Evolutionary conservation across 345 rosid species (phyloP), one percentile per base, ranked within the genome.

Genomic region (Excoecaria agallocha): DNA sequence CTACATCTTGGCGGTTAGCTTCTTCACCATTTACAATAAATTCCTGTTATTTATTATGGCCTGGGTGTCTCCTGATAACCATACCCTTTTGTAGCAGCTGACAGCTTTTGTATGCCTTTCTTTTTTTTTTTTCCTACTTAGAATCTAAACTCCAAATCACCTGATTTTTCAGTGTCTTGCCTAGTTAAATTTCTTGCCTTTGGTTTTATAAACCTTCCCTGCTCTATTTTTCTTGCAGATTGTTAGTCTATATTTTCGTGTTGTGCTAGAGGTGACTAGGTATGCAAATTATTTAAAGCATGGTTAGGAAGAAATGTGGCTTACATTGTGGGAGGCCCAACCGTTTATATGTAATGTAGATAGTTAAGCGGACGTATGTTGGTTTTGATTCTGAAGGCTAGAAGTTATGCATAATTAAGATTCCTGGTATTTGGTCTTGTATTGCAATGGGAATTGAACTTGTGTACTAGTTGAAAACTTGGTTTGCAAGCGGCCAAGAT

Each of bases 1-100:
- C 97, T 20, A 71, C 97, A 24, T 93, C 99, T 7, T 93, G 97
- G 99, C 89, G 97, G 99, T 91, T 68, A 69, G 90, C 81, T 49
- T 72, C 49, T 71, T 74, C 50, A 61, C 37, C 51, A 15, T 50
- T 16, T 41, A 52, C 43, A 46, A 1, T 0, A 12, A 45, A 45
- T 49, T 22, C 58, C 13, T 3, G 15, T 66, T 4, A 54, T 43
- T 25, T 15, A 10, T 13, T 30, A 15, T 12, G 15, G 35, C 37
- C 56, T 15, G 8, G 70, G n/a, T 2, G 17, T 65, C 43, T 24
- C n/a, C 25, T 19, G 55, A 16, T 41, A 57, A 25, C 43, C 13
- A 20, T 54, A 24, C 20, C 11, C 49, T 2, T 12, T 65, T 72
- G 46, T 46, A 9, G 16, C 11, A 17, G 17, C 3, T 52, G 59